phyloP scores from a whole-genome alignment of 2,329 filamentous ascomycete species.

The Fusarium illudens region DNA sequence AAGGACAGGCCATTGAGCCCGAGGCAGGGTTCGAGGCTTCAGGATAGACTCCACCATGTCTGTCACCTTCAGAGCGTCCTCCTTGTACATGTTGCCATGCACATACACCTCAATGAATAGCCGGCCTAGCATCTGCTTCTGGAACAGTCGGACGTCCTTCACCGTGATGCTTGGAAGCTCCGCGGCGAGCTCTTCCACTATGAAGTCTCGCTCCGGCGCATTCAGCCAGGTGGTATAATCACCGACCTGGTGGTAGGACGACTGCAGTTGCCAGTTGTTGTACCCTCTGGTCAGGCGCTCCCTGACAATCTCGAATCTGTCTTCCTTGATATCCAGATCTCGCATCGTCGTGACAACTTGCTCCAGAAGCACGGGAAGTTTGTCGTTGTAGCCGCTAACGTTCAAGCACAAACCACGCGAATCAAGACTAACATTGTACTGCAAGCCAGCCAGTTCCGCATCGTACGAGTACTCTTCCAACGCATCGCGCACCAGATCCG shows the following conservation, averaged over 20 bases:
- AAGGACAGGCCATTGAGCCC: slow-evolving; percentile 80
- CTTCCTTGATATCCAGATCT: slow-evolving; percentile 83
- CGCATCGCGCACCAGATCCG: slow-evolving; percentile 86
- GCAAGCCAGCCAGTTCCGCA: slow-evolving; percentile 88
- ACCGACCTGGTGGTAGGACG: slow-evolving; percentile 88
- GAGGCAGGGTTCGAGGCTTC: slow-evolving; percentile 76
- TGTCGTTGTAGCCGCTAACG: slow-evolving; percentile 94
- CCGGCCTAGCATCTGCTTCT: slow-evolving; percentile 81
- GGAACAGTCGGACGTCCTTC: slow-evolving; percentile 79
- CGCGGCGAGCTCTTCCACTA: slow-evolving; percentile 80
- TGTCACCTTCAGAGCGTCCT: slow-evolving; percentile 87
- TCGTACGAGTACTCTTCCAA: slow-evolving; percentile 95
- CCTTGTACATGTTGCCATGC: slow-evolving; percentile 93
- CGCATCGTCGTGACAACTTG: slow-evolving; percentile 87
- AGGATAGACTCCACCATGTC: slow-evolving; percentile 82
- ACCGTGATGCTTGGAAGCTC: slow-evolving; percentile 79
- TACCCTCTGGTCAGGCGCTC: slow-evolving; percentile 80
- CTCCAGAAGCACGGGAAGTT: slow-evolving; percentile 87
- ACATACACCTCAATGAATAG: slow-evolving; percentile 87
- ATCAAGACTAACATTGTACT: slow-evolving; percentile 80
- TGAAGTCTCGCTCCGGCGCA: slow-evolving; percentile 73
- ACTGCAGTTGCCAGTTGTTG: slow-evolving; percentile 86
- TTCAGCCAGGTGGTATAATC: slow-evolving; percentile 85
- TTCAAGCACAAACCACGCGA: slow-evolving; percentile 78
- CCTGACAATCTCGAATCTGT: slow-evolving; percentile 90